Conservation (phyloP, 805 yeast species). For the Cyberlindnera xishuangbannaensis region DNA sequence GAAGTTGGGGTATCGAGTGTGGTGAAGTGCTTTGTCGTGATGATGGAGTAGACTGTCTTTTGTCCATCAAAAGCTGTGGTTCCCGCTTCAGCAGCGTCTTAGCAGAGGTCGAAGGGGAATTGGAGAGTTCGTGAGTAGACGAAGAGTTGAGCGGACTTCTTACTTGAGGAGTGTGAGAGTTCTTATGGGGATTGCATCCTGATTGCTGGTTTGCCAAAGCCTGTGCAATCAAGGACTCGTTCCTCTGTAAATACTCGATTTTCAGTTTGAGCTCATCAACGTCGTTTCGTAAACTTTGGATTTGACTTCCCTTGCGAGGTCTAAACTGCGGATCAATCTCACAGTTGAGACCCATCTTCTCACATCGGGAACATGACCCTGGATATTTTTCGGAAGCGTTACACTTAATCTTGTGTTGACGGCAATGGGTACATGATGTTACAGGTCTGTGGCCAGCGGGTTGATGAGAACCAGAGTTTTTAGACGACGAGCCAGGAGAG, state of each 20-base stretch:
- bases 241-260: constrained; percentile 59
- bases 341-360: constrained; percentile 71
- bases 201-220: constrained; percentile 36
- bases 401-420: constrained; percentile 92
- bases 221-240: constrained; percentile 62
- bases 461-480: constrained; percentile 13
- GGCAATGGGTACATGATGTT: constrained; percentile 88
- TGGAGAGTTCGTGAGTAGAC: constrained; percentile 5
- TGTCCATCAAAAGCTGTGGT: constrained; percentile 35
- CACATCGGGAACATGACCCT: constrained; percentile 76
- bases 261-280: constrained; percentile 74
- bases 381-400: constrained; percentile 85
- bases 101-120: constrained; percentile 26
- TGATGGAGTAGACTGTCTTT: constrained; percentile 22
- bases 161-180: constrained; percentile 17
- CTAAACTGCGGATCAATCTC: constrained; percentile 88
- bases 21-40: constrained; percentile 22
- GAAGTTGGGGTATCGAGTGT: constrained; percentile 27
- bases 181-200: too few relatives aligned
- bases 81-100: constrained; percentile 42
- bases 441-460: constrained; percentile 73
- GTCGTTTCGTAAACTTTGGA: constrained; percentile 77
- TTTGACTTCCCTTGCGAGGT: constrained; percentile 88
- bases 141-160: constrained; percentile 18
- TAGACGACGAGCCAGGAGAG: constrained; percentile 2